phyloP scores from a whole-genome alignment of 1,139 yeast genomes.

The Sugiyamaella xylanicola region DNA sequence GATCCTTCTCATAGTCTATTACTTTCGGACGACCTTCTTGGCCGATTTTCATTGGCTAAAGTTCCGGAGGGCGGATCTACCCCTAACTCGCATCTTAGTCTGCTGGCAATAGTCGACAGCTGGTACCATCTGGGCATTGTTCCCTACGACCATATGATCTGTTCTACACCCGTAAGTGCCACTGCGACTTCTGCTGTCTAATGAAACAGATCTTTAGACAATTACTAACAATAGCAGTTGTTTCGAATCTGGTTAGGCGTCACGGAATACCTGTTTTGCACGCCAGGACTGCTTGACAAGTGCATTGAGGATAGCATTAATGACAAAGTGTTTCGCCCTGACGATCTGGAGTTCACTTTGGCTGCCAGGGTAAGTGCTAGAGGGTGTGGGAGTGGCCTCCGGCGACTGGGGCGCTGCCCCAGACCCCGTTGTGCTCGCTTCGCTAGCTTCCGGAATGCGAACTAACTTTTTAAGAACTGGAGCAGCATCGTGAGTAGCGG shows the following conservation, averaged over 20 bases:
- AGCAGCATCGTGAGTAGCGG: conserved; percentile 77
- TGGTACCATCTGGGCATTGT: conserved; percentile 84
- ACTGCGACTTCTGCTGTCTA: background rate
- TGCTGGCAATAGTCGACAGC: conserved; percentile 89
- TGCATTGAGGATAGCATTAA: conserved; percentile 71
- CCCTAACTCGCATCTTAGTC: conserved; percentile 86
- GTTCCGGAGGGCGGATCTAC: conserved; percentile 70
- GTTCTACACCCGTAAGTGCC: conserved; percentile 71
- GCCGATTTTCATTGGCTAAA: conserved; percentile 75
- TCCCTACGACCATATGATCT: conserved; percentile 95
- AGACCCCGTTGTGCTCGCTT: no score
- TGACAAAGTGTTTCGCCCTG: conserved; percentile 73
- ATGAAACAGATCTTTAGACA: background rate
- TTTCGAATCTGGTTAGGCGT: conserved; percentile 94
- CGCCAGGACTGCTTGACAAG: conserved; percentile 76
- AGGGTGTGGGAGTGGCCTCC: no score
- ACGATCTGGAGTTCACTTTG: conserved; percentile 66
- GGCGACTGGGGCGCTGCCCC: no score
- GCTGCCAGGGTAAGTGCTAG: conserved; percentile 43
- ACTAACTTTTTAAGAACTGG: conserved; percentile 52
- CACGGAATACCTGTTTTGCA: conserved; percentile 84
- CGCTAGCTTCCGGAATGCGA: no score
- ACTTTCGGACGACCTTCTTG: conserved; percentile 77
- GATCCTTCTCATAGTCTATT: conserved; percentile 57
- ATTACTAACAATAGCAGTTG: conserved; percentile 33